Conservation (phyloP, 164 flowering plant species). For the Aristolochia contorta region DNA sequence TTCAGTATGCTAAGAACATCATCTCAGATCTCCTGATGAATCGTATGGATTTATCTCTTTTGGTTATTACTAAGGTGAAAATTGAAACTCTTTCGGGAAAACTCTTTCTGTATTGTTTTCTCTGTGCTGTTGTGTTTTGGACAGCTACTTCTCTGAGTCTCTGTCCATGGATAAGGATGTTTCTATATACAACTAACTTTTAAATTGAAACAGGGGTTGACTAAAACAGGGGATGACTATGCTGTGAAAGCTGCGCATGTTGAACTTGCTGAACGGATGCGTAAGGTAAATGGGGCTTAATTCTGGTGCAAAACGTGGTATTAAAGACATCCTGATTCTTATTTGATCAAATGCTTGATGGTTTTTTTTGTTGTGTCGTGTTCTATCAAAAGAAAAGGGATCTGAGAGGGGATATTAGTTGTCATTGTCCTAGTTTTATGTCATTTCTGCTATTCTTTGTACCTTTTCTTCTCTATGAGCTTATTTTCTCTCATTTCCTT, state of each 20-base stretch:
- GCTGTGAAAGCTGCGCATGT: constrained; percentile 97
- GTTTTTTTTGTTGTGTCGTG: no score
- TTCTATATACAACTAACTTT: constrained; percentile 1
- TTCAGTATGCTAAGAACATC: constrained; percentile 83
- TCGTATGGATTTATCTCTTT: constrained; percentile 91
- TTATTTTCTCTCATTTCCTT: not conserved
- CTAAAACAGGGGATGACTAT: constrained; percentile 96
- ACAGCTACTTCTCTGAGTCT: no score
- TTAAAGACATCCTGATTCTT: no score
- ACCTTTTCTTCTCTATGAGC: not conserved
- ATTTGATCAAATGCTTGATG: no score
- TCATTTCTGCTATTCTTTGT: no score
- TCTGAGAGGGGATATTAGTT: no score
- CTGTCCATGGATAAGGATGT: not conserved
- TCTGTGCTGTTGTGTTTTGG: no score
- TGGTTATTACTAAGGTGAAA: constrained; percentile 89
- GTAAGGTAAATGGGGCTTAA: constrained; percentile 44
- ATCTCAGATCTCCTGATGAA: constrained; percentile 98
- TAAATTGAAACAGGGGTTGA: constrained; percentile 56
- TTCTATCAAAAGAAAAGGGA: no score
- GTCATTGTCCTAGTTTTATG: not conserved
- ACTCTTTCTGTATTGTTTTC: no score
- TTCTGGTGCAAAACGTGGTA: no score
- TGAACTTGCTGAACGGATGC: constrained; percentile 99
- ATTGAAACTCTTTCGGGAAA: not conserved